Base-by-base conservation (phyloP, 305 asterid species). In the Fraxinus paxiana region DNA sequence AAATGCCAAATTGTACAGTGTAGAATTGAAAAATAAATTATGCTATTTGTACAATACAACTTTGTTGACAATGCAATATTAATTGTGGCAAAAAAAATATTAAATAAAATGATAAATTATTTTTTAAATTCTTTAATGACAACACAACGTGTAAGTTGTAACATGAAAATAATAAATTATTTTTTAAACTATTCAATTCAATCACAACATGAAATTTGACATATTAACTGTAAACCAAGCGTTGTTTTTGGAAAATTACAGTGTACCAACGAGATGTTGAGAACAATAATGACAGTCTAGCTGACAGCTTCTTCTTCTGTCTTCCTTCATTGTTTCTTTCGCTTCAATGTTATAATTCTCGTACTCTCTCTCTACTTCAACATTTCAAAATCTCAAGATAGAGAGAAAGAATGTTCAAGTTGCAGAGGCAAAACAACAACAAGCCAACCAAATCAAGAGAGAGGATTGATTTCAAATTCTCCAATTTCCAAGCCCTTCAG, bases 401-500 rank as follows among this genome's bases (percentile, higher is more conserved):
- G 54, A 31, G 79, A 82, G 73, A 34, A 81, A 84, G 51, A 34
- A 83, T 95, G 98, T 90, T 90, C 82, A 93, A 88, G 87, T 83
- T 86, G 46, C 97, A 89, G 81, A 93, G 87, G 86, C 88, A 87
- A 46, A 85, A 61, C 67, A 78, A 80, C 67, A 81, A 75, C 78
- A 86, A 83, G 74, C 70, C 85, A 20, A 76, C 90, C 37, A 89
- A 80, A 38, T 86, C 88, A 24, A 91, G 87, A 78, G 90, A 91
- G 26, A 93, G 86, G 86, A 74, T 92, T 82, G 92, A 95, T 82
- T 92, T 94, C 91, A 94, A 90, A 84, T 88, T 95, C 88, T 92
- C 99, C 85, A 89, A 88, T 88, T 94, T 94, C 67, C 98, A 95
- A 86, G 95, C 89, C 83, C 93, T 95, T 85, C 97, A 95, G 98